These are phyloP conservation scores for Neoscytalidium dimidiatum DNA, from an alignment of 2,329 filamentous ascomycete genomes.

Conservation along the genomic window DNA sequence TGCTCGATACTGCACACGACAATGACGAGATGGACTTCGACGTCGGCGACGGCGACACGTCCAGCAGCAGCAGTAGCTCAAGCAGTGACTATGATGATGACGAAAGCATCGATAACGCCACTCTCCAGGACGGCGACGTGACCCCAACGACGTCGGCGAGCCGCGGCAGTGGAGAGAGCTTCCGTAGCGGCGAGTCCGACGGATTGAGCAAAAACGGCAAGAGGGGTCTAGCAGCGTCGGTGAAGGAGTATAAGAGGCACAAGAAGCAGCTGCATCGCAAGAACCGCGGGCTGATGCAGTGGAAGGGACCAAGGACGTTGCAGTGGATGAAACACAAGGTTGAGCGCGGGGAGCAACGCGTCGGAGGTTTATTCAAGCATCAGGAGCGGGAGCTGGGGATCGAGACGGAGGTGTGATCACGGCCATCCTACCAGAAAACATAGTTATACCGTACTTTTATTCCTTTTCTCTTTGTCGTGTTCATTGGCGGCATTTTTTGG, in stretches of 20 bases:
- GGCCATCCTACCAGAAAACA: too few relatives aligned
- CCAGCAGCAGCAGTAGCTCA: slow-evolving; percentile 15
- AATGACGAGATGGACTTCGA: slow-evolving; percentile 49
- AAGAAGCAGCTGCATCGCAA: slow-evolving; percentile 63
- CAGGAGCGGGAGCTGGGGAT: slow-evolving; percentile 60
- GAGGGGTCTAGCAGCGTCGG: slow-evolving; percentile 52
- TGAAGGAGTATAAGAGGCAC: slow-evolving; percentile 63
- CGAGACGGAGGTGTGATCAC: slow-evolving; percentile 66
- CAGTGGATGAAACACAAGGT: slow-evolving; percentile 64
- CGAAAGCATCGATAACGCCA: slow-evolving; percentile 25
- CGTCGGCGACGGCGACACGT: slow-evolving; percentile 21
- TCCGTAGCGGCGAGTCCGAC: slow-evolving; percentile 19
- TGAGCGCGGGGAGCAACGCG: slow-evolving; percentile 49
- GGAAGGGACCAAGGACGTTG: slow-evolving; percentile 58
- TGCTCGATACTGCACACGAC: slow-evolving; percentile 62
- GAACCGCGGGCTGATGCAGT: slow-evolving; percentile 74
- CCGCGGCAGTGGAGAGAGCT: slow-evolving; percentile 25
- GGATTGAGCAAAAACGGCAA: slow-evolving; percentile 34
- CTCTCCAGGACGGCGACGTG: slow-evolving; percentile 21
- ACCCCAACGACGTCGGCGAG: slow-evolving; percentile 29
- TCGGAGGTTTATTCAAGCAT: slow-evolving; percentile 57
- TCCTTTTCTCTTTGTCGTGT: too few relatives aligned
- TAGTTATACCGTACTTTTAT: too few relatives aligned
- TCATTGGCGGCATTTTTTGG: neutral
- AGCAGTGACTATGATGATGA: slow-evolving; percentile 12